Evolutionary conservation across 1,284 basidiomycete species (phyloP).

Genomic region (Ganoderma sp.): DNA sequence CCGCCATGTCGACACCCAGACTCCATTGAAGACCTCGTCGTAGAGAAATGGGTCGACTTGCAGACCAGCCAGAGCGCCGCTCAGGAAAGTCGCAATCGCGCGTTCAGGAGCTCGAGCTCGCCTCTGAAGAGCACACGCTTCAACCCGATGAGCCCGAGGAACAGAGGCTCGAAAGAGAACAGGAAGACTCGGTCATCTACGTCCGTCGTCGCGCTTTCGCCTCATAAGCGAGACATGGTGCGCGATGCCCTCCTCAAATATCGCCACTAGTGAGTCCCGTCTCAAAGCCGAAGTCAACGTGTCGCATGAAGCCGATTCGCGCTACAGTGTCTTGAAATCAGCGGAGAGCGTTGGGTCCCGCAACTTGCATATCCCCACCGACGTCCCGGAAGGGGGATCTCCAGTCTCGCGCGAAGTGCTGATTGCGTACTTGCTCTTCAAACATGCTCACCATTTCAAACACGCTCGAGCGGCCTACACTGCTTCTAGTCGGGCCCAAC

Average conservation of each 20-base stretch:
- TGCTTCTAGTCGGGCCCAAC: too few relatives aligned
- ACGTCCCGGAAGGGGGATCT: too few relatives aligned
- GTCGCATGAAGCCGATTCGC: too few relatives aligned
- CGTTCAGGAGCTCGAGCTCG: too few relatives aligned
- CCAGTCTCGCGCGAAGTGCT: too few relatives aligned
- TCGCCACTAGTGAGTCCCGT: background rate
- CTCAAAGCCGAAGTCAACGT: background rate
- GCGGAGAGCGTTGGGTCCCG: too few relatives aligned
- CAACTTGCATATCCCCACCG: too few relatives aligned
- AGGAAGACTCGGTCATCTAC: background rate
- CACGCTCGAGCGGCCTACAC: too few relatives aligned
- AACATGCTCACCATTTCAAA: too few relatives aligned
- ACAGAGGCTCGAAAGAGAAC: background rate
- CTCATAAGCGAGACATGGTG: background rate
- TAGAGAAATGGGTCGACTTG: background rate
- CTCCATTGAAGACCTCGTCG: background rate
- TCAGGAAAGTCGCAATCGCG: too few relatives aligned
- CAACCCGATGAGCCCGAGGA: background rate
- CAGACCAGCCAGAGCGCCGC: background rate
- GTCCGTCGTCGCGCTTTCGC: background rate
- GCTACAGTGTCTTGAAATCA: too few relatives aligned
- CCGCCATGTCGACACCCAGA: background rate
- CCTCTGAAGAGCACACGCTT: background rate
- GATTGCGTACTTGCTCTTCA: too few relatives aligned
- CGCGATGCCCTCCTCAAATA: background rate